Evolutionary conservation across 495 filamentous ascomycete genomes (phyloP).

Genomic region (Hyaloscypha hepaticicola): DNA sequence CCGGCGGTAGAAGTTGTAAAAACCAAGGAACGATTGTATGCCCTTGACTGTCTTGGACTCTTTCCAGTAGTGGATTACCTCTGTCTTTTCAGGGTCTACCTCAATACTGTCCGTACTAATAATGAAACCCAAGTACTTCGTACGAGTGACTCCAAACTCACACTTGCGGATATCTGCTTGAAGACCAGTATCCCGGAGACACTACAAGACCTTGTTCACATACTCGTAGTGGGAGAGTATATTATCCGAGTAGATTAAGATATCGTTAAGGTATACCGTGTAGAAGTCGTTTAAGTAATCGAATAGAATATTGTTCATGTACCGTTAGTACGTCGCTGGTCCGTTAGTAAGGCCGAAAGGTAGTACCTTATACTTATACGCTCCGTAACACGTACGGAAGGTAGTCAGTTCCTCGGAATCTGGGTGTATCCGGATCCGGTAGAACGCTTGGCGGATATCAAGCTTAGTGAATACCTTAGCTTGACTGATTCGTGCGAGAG

Average conservation of each 20-base stretch:
- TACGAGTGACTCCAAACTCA: slow-evolving; percentile 29
- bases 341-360: slow-evolving; percentile 35
- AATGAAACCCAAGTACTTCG: slow-evolving; percentile 34
- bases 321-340: slow-evolving; percentile 32
- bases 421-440: slow-evolving; percentile 37
- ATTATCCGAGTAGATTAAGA: slow-evolving; percentile 34
- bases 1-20: slow-evolving; percentile 24
- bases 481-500: slow-evolving; percentile 31
- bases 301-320: slow-evolving; percentile 33
- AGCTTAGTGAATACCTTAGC: slow-evolving; percentile 46
- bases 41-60: neutral
- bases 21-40: slow-evolving; percentile 22
- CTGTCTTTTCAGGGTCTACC: slow-evolving; percentile 19
- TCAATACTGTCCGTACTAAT: slow-evolving; percentile 28
- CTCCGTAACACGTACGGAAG: slow-evolving; percentile 33
- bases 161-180: slow-evolving; percentile 28
- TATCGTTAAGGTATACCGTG: slow-evolving; percentile 37
- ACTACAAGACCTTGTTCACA: neutral
- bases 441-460: slow-evolving; percentile 42
- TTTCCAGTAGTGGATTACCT: slow-evolving; percentile 17
- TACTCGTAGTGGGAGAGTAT: slow-evolving; percentile 1
- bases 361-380: slow-evolving; percentile 36
- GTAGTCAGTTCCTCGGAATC: slow-evolving; percentile 38
- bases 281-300: slow-evolving; percentile 29
- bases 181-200: neutral